phyloP scores from a whole-genome alignment of 352 stramenopile genomes.

The Halophytophthora batemanensis region DNA sequence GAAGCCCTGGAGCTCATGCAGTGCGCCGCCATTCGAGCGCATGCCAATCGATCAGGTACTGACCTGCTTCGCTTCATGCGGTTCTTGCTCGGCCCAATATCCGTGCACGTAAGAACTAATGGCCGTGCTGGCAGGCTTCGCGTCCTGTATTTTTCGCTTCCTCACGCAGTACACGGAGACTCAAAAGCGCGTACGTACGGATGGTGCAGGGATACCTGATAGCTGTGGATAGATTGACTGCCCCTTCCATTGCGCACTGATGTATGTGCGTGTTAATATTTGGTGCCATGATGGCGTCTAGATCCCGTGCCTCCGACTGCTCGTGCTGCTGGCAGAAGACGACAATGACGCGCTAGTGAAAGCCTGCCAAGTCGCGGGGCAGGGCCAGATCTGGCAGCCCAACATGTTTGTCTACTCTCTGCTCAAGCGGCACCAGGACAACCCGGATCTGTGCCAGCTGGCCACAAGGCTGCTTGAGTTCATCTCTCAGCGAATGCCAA shows the following conservation, averaged over 20 bases:
- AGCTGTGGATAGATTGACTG: too few relatives aligned
- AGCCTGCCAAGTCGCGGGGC: conserved; percentile 55
- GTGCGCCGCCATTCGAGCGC: conserved; percentile 32
- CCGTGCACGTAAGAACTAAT: conserved; percentile 1
- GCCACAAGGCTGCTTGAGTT: conserved; percentile 35
- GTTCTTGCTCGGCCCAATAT: too few relatives aligned
- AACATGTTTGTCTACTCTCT: conserved; percentile 81
- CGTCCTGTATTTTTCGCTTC: conserved; percentile 54
- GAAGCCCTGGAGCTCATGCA: conserved; percentile 58
- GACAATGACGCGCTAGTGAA: conserved; percentile 45
- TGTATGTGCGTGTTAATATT: conserved; percentile 7
- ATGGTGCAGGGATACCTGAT: background rate
- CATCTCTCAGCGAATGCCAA: conserved; percentile 54
- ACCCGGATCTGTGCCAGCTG: conserved; percentile 38
- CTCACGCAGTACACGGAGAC: conserved; percentile 48
- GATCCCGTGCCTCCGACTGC: conserved; percentile 51
- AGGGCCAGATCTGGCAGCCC: conserved; percentile 69
- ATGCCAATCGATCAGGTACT: conserved; percentile 52
- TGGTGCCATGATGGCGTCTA: conserved; percentile 12
- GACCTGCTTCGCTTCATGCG: too few relatives aligned
- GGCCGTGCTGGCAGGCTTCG: conserved; percentile 36
- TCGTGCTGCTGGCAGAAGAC: conserved; percentile 55
- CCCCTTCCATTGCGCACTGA: background rate
- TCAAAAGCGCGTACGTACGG: conserved; percentile 44
- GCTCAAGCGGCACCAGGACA: conserved; percentile 64